A percentile compares a stretch with the other conserved stretches of the same genome.
Evolutionary conservation across 2,329 filamentous ascomycete genomes (phyloP).

Genomic region (Dactylellina parvicollis): DNA sequence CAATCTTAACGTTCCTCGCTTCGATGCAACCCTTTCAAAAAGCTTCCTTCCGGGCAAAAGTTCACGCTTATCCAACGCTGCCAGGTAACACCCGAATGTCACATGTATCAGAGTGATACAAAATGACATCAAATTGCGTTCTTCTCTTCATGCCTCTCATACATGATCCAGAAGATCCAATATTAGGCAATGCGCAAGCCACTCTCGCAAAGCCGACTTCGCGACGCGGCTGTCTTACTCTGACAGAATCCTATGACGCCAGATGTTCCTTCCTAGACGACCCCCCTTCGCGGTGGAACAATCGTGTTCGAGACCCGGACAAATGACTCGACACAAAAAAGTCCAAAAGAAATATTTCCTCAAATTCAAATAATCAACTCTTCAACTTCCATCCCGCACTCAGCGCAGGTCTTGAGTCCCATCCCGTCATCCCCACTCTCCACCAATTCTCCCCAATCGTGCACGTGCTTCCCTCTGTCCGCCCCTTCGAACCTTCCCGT

Average conservation of each 20-base stretch:
- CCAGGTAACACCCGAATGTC: constrained; percentile 20
- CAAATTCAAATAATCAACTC: constrained; percentile 71
- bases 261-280: neutral
- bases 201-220: neutral
- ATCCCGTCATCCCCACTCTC: constrained; percentile 72
- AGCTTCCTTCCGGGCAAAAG: constrained; percentile 1
- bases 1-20: constrained; percentile 36
- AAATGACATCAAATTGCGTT: constrained; percentile 38
- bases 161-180: constrained; percentile 22
- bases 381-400: constrained; percentile 82
- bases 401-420: constrained; percentile 80
- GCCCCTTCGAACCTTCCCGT: constrained; percentile 68
- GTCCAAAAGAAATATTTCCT: constrained; percentile 4
- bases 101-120: constrained; percentile 48
- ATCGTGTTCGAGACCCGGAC: neutral
- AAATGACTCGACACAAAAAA: neutral
- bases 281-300: neutral
- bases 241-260: neutral
- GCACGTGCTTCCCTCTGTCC: constrained; percentile 77
- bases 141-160: neutral
- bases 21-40: constrained; percentile 25
- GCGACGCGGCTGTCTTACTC: neutral
- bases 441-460: constrained; percentile 82
- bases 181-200: constrained; percentile 11
- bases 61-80: neutral